Evolutionary conservation across 352 stramenopile species (phyloP).

Genomic region (Phytophthora pseudosyringae): DNA sequence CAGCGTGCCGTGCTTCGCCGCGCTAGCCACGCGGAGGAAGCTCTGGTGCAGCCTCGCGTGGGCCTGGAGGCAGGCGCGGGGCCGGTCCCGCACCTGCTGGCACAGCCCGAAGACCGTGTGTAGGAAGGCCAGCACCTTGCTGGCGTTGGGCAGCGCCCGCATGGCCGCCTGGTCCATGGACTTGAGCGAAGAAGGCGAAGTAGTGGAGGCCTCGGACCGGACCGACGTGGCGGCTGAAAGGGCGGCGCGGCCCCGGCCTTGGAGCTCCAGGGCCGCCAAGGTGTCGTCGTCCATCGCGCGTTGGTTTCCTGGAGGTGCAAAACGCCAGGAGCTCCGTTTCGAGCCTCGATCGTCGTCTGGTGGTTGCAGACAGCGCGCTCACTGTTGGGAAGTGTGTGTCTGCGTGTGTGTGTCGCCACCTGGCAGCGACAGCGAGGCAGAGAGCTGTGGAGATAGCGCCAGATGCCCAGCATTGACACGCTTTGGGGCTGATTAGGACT

Average conservation of each 20-base stretch:
- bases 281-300: constrained; percentile 25
- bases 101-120: constrained; percentile 49
- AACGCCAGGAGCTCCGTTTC: constrained; percentile 19
- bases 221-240: constrained; percentile 3
- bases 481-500: constrained; percentile 10
- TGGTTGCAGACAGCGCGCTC: background rate
- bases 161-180: constrained; percentile 32
- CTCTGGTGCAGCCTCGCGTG: constrained; percentile 57
- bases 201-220: constrained; percentile 15
- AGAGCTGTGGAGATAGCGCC: constrained; percentile 8
- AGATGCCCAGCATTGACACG: constrained; percentile 4
- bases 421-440: constrained; percentile 15
- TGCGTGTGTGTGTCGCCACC: background rate
- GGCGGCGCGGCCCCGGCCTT: background rate
- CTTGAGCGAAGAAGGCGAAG: constrained; percentile 26
- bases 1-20: constrained; percentile 35
- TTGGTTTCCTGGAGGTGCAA: constrained; percentile 22
- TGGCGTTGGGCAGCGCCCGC: constrained; percentile 37
- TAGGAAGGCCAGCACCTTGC: constrained; percentile 46
- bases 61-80: constrained; percentile 49
- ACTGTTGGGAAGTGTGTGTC: constrained; percentile 19
- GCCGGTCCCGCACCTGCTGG: constrained; percentile 50
- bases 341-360: background rate
- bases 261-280: constrained; percentile 4
- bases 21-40: constrained; percentile 50